Evolutionary conservation across 2,329 filamentous ascomycete genomes (phyloP).

Genomic region (Hypoxylon sp.): DNA sequence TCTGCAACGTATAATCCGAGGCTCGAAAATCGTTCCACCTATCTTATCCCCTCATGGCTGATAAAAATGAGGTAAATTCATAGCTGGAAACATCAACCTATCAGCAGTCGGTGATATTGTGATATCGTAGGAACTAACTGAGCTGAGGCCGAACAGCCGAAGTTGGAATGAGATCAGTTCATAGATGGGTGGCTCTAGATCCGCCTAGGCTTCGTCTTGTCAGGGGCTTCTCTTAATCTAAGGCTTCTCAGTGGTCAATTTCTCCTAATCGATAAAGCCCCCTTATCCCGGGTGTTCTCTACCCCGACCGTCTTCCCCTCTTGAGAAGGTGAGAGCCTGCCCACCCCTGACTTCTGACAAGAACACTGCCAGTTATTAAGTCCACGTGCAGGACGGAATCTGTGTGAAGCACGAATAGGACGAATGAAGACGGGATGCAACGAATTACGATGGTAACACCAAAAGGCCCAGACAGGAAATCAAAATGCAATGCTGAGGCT

Average conservation of each 20-base stretch:
- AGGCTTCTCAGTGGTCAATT: constrained; percentile 35
- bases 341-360: not conserved
- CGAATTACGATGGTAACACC: not conserved
- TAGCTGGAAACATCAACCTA: constrained; percentile 12
- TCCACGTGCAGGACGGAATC: not conserved
- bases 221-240: constrained; percentile 15
- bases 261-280: constrained; percentile 37
- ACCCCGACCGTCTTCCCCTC: constrained; percentile 30
- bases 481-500: constrained; percentile 36
- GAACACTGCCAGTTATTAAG: not conserved
- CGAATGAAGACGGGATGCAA: not conserved
- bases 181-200: constrained; percentile 32
- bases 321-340: constrained; percentile 27
- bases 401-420: constrained; percentile 1
- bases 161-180: constrained; percentile 22
- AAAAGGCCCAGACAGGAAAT: not conserved
- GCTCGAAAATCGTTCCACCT: not conserved
- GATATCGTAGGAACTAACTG: not conserved
- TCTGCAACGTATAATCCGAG: constrained; percentile 11
- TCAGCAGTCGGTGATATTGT: not conserved
- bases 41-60: constrained; percentile 14
- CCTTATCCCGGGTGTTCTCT: constrained; percentile 11
- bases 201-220: constrained; percentile 33
- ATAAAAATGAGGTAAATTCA: constrained; percentile 19
- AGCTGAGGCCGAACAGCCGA: constrained; percentile 8